Percentiles rank a stretch among this genome's conserved stretches.
Evolutionary conservation across 257 asterid species (phyloP).

Genomic region (Nemophila menziesii): DNA sequence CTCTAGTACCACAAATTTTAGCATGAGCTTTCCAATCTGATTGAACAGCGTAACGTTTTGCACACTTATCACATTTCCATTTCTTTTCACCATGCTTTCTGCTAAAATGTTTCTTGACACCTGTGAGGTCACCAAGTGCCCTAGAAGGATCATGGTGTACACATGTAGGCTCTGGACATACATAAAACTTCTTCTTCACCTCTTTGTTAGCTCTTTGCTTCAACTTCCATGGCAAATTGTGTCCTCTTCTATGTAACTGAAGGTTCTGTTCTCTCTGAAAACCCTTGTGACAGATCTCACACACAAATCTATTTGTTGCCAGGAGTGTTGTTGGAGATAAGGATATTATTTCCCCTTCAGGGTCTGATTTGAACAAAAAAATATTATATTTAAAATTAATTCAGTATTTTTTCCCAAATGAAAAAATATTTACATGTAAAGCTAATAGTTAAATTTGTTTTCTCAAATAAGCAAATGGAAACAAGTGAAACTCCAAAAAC

Average conservation of each 20-base stretch:
- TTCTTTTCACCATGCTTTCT: neutral
- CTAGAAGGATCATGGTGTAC: neutral
- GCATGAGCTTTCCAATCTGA: neutral
- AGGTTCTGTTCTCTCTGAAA: neutral
- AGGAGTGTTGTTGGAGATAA: neutral
- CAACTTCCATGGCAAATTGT: neutral
- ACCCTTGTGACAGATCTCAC: neutral
- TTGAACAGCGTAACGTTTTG: neutral
- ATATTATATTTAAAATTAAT: too few species aligned
- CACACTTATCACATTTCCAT: neutral
- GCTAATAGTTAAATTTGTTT: too few species aligned
- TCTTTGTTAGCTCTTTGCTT: neutral
- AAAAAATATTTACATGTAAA: too few species aligned
- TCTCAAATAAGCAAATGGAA: too few species aligned
- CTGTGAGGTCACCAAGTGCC: neutral
- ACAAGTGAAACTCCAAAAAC: too few species aligned
- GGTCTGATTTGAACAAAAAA: neutral
- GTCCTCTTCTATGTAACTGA: neutral
- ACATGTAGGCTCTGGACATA: neutral
- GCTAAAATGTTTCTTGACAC: neutral
- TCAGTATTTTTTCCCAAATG: too few species aligned
- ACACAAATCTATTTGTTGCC: neutral
- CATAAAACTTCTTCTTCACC: neutral
- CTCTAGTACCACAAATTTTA: neutral
- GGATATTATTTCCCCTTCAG: neutral